These are phyloP conservation scores for Solanum etuberosum DNA, from an alignment of 257 asterid species.

Conservation along the genomic window DNA sequence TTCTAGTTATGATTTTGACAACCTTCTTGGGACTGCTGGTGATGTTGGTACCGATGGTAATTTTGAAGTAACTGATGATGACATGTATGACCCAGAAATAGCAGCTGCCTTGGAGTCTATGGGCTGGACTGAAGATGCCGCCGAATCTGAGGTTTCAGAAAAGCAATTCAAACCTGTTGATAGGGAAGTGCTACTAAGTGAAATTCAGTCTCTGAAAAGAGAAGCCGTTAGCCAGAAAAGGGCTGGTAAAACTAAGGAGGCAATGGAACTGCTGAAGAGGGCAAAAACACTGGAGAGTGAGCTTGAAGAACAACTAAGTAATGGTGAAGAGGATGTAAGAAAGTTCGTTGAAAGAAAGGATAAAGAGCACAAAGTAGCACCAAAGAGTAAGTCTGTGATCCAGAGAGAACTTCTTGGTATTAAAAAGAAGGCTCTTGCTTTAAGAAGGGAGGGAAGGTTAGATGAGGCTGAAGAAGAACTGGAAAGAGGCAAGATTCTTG, in stretches of 20 bases:
- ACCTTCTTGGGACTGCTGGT: constrained; percentile 31
- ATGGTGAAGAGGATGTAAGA: constrained; percentile 4
- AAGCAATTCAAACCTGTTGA: constrained; percentile 9
- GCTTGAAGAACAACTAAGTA: constrained; percentile 16
- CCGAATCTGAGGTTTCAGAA: constrained; percentile 19
- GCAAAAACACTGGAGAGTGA: constrained; percentile 62
- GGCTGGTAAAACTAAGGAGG: constrained; percentile 65
- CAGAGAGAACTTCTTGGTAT: constrained; percentile 81
- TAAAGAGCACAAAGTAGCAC: constrained; percentile 11
- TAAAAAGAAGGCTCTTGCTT: constrained; percentile 74
- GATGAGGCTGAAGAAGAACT: constrained; percentile 81
- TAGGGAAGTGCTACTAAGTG: constrained; percentile 27
- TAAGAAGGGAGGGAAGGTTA: constrained; percentile 72
- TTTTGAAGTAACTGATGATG: constrained; percentile 64
- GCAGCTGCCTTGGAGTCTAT: constrained; percentile 63
- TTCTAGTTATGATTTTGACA: constrained; percentile 37
- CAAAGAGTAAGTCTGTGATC: constrained; percentile 59
- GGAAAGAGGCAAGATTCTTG: constrained; percentile 74
- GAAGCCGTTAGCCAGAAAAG: constrained; percentile 61
- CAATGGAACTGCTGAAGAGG: constrained; percentile 53
- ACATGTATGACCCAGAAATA: constrained; percentile 87
- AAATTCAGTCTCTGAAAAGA: constrained; percentile 58
- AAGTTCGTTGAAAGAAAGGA: constrained; percentile 5
- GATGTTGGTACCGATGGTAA: constrained; percentile 46
- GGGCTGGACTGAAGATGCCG: constrained; percentile 74